Percentiles rank a stretch among this genome's conserved stretches.
Conservation (phyloP, 192 early-diverging fungal species). For the Backusella westeae region DNA sequence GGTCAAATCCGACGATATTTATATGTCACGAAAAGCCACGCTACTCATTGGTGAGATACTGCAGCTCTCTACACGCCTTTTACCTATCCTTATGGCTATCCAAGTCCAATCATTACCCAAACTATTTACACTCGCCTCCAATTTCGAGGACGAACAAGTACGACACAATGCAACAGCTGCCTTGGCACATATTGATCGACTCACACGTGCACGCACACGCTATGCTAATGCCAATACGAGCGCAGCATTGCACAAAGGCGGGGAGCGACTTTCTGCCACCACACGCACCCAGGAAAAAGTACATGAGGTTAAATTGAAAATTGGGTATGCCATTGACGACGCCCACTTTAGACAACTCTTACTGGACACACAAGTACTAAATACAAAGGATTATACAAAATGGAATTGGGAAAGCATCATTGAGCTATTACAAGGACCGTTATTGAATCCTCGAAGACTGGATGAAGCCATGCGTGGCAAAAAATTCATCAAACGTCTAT, state of each 20-base stretch:
- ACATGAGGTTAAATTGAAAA: slow-evolving; percentile 54
- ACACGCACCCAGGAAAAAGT: slow-evolving; percentile 41
- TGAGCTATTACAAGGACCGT: slow-evolving; percentile 76
- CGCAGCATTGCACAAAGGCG: slow-evolving; percentile 10
- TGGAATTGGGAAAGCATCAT: slow-evolving; percentile 79
- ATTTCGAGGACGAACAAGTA: slow-evolving; percentile 70
- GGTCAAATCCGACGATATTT: slow-evolving; percentile 57
- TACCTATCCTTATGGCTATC: slow-evolving; percentile 55
- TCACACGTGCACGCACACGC: slow-evolving; percentile 46
- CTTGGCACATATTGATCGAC: slow-evolving; percentile 69
- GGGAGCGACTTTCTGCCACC: slow-evolving; percentile 13
- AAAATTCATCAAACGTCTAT: slow-evolving; percentile 69
- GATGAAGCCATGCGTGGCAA: slow-evolving; percentile 71
- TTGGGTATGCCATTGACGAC: slow-evolving; percentile 71
- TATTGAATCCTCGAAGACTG: slow-evolving; percentile 66
- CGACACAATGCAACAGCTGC: slow-evolving; percentile 77
- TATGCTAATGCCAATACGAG: slow-evolving; percentile 25
- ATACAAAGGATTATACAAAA: slow-evolving; percentile 68
- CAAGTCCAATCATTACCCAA: slow-evolving; percentile 67
- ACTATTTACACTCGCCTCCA: slow-evolving; percentile 70
- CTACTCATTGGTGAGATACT: slow-evolving; percentile 74
- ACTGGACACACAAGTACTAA: slow-evolving; percentile 68
- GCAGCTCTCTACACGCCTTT: slow-evolving; percentile 63
- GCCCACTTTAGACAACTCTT: slow-evolving; percentile 63
- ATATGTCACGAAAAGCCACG: slow-evolving; percentile 64